Base-by-base conservation (phyloP, 352 stramenopile species). In the Globisporangium nagaii region DNA sequence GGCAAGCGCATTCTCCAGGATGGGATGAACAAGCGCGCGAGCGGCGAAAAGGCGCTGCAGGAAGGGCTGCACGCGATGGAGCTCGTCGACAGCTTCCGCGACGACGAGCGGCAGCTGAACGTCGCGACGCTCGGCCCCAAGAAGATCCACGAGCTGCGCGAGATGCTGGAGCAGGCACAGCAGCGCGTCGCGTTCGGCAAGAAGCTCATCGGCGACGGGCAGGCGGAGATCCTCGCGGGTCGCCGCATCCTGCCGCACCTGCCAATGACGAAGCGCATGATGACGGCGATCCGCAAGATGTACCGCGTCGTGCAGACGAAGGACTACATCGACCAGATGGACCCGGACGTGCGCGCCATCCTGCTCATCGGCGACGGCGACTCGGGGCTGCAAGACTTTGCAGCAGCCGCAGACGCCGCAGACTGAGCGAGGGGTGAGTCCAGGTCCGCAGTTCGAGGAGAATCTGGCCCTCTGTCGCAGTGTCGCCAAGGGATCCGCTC, bases 321-420 rank as follows among this genome's bases (percentile, higher is more conserved):
- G 46, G 74, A 88, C 28, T 79, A 79, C 58, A 88, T 88, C 36
- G 74, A 88, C 53, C 66, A 81, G 42, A 84, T 86, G 74, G 68
- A 66, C 28, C 69, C 66, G 4, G 71, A 84, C 47, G 34, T 84
- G 24, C 66, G 69, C 15, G 65, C 66, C 15, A 70, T 79, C 31
- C 20, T 82, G 44, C 48, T 68, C 1, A 37, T 31, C 4, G 56
- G 61, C 30, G 57, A 65, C 17, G 22, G 25, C 17, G 36, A 30
- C 15, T 41, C 19, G n/a, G n/a, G n/a, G n/a, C n/a, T n/a, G n/a
- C n/a, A n/a, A n/a, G n/a, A n/a, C n/a, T n/a, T n/a, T n/a, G n/a
- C n/a, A n/a, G n/a, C n/a, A n/a, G n/a, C n/a, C n/a, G n/a, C n/a
- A n/a, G n/a, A n/a, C n/a, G n/a, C n/a, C n/a, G n/a, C n/a, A n/a